phyloP scores from a whole-genome alignment of 306 rosid genomes.

The Elaeagnus macrophylla region DNA sequence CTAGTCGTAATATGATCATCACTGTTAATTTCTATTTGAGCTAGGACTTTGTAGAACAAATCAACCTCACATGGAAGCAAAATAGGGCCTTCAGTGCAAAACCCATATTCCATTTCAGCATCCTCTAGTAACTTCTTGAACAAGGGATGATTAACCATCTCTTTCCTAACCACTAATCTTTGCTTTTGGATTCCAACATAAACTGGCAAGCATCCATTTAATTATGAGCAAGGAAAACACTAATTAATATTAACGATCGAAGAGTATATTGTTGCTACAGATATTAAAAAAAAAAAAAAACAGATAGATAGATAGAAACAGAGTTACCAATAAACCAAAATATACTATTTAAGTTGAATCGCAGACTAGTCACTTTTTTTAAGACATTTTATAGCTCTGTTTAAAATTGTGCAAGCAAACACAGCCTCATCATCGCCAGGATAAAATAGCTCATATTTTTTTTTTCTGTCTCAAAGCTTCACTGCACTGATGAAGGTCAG shows the following conservation, averaged over 20 bases:
- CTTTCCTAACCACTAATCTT: constrained; percentile 40
- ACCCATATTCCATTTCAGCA: constrained; percentile 59
- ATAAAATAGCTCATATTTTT: no score
- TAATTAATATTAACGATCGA: no score
- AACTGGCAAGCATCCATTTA: constrained; percentile 44
- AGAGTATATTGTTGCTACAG: constrained; percentile 4
- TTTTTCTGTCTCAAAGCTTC: no score
- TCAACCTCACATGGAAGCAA: constrained; percentile 59
- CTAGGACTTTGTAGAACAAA: constrained; percentile 39
- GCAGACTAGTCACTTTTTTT: no score
- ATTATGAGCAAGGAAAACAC: no score
- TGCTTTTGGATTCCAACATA: constrained; percentile 51
- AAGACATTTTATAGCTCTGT: no score
- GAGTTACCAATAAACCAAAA: no score
- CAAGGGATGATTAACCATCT: constrained; percentile 44
- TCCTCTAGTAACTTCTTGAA: constrained; percentile 52
- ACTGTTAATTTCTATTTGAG: constrained; percentile 38
- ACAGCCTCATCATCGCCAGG: no score
- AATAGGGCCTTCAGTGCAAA: constrained; percentile 47
- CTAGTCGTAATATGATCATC: neutral
- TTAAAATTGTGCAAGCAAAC: no score
- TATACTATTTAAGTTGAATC: no score
- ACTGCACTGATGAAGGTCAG: no score
- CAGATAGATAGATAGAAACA: no score
- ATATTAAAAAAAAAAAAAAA: neutral